Base-by-base conservation (phyloP, 257 asterid genomes). In the Scutellaria minor region DNA sequence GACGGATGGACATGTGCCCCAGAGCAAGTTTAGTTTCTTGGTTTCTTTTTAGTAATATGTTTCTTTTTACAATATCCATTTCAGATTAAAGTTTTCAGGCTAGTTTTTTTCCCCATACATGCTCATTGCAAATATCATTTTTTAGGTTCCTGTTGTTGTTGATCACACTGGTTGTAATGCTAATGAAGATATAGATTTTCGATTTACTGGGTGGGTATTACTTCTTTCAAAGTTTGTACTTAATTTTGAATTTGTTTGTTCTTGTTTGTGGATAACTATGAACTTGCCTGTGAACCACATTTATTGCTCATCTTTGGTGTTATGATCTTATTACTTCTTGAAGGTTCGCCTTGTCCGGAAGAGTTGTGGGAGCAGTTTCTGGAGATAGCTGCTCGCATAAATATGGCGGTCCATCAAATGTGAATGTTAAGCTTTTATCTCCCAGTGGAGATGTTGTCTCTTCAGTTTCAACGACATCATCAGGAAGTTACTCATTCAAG, bases 1-100 rank as follows among this genome's bases (percentile, higher is more conserved):
- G 89, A 86, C 72, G 99, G 98, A 56, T 94, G 98, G 97, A 85
- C 96, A 52, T 89, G 88, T 91, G 84, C 86, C 77, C 97, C 97
- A 42, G 88, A 94, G 82, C 96, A 89, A 80, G 98, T 92, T 89
- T 81, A 86, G 98, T 85, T 70, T 52, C 67, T 77, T 74, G 65
- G 66, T 64, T 61, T 72, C 64, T 67, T 77, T 24, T 61, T 40
- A 61, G n/a, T 71, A 71, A 37, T 37, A 18, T 22, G 10, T 47
- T 73, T 60, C 74, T 27, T 55, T 41, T 27, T 51, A 48, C 46
- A 35, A 64, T 71, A 60, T 53, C 41, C 50, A 45, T 47, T 60
- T 79, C 56, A 55, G 31, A 60, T 47, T 55, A 48, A 10, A 63
- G 54, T 5, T 50, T 13, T 41, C 46, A 54, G 35, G 64, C 68